Evolutionary conservation across 352 stramenopile genomes (phyloP).

Genomic region (Peronosclerospora sorghi): DNA sequence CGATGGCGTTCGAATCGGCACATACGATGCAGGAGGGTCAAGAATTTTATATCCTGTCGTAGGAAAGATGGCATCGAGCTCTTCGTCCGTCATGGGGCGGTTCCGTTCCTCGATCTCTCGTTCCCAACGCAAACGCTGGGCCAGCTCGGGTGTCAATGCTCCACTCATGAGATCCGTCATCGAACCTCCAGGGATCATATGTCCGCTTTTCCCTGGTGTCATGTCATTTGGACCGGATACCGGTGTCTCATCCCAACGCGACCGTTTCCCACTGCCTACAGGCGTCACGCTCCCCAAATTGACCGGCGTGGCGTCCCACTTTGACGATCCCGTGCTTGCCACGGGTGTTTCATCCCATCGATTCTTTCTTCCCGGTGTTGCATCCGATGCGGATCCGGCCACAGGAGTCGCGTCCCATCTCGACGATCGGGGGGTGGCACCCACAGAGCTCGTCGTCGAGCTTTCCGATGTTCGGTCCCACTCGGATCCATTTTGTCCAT

Average conservation of each 20-base stretch:
- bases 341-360: constrained; percentile 78
- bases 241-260: constrained; percentile 95
- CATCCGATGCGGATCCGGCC: constrained; percentile 10
- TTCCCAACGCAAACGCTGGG: constrained; percentile 91
- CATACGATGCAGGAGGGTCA: constrained; percentile 90
- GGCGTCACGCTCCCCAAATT: constrained; percentile 38
- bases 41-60: constrained; percentile 92
- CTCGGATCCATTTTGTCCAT: constrained; percentile 52
- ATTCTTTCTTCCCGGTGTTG: constrained; percentile 57
- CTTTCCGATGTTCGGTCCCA: constrained; percentile 59
- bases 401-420: constrained; percentile 70
- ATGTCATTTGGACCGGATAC: constrained; percentile 36
- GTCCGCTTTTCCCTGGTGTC: constrained; percentile 37
- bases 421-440: constrained; percentile 43
- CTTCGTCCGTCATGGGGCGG: constrained; percentile 90
- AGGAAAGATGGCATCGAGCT: constrained; percentile 96
- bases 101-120: constrained; percentile 96
- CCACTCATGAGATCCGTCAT: constrained; percentile 53
- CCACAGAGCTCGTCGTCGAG: constrained; percentile 23
- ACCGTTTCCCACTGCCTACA: constrained; percentile 72
- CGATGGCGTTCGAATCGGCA: constrained; percentile 91
- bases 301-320: constrained; percentile 92
- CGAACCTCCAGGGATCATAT: constrained; percentile 63
- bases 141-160: constrained; percentile 81
- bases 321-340: constrained; percentile 34